phyloP scores from a whole-genome alignment of 352 stramenopile species.

The Globisporangium alternatum region DNA sequence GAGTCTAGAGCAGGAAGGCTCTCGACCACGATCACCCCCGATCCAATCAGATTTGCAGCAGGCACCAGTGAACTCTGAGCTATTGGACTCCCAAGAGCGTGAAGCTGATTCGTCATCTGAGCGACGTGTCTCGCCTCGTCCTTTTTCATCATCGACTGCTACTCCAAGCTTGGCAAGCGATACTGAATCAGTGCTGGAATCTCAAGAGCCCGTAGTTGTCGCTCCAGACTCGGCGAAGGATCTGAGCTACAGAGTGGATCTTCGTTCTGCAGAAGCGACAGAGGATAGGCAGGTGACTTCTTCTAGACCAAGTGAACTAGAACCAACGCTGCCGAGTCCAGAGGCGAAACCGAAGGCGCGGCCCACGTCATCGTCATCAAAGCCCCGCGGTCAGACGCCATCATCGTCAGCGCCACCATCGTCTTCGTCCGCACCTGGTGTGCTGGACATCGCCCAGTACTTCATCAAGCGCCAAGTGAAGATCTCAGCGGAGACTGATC shows the following conservation, averaged over 20 bases:
- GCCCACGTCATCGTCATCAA: background rate
- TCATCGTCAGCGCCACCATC: background rate
- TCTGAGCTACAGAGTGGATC: background rate
- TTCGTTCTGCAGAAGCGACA: background rate
- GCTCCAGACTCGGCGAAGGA: no score
- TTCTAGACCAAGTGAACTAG: background rate
- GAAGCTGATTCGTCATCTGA: no score
- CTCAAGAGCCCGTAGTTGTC: background rate
- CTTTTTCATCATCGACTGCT: background rate
- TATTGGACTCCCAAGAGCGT: no score
- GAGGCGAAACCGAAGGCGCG: background rate
- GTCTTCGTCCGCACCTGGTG: background rate
- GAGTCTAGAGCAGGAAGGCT: background rate
- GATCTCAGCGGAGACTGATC: background rate
- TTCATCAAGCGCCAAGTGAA: background rate
- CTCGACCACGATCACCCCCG: background rate
- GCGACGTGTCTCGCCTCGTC: background rate
- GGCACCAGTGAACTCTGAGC: no score
- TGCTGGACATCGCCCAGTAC: slow-evolving; percentile 6
- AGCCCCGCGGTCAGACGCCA: background rate
- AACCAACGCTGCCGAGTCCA: background rate
- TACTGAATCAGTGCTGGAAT: background rate
- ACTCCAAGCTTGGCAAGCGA: background rate
- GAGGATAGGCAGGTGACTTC: background rate
- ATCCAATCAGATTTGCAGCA: background rate